Evolutionary conservation across 192 early-diverging fungal species (phyloP).

Genomic region (Gigaspora rosea): DNA sequence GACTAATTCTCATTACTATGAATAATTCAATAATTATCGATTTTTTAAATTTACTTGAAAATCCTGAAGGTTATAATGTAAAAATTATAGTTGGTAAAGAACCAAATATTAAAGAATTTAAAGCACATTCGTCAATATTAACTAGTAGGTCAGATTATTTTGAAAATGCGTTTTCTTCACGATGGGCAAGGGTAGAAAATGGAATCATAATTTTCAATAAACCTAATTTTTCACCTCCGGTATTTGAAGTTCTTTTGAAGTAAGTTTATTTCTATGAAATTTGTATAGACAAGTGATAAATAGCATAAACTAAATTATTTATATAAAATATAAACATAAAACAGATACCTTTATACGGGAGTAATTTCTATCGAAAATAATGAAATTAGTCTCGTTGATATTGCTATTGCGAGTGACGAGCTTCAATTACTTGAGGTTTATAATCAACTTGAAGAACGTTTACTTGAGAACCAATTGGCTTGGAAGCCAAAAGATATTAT

Average conservation of each 20-base stretch:
- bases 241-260: constrained; percentile 15
- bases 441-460: background rate
- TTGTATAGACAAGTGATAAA: background rate
- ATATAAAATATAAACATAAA: background rate
- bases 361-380: no score
- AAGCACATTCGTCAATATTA: constrained; percentile 6
- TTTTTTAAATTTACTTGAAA: no score
- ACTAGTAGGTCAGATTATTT: background rate
- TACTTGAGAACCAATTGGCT: no score
- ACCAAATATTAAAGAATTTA: no score
- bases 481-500: constrained; percentile 5
- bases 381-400: background rate
- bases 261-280: constrained; percentile 7
- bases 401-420: constrained; percentile 4
- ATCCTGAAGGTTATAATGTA: no score
- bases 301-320: background rate
- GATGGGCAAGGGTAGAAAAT: no score
- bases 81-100: no score
- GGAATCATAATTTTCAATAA: background rate
- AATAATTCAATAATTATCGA: no score
- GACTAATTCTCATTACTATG: no score
- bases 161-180: background rate
- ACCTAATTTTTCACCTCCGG: constrained; percentile 1
- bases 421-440: no score
- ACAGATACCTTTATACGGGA: constrained; percentile 17